Percentiles rank a stretch among this genome's conserved stretches.
Conservation (phyloP, 768 basidiomycete species). For the Austroboletus eburneus region DNA sequence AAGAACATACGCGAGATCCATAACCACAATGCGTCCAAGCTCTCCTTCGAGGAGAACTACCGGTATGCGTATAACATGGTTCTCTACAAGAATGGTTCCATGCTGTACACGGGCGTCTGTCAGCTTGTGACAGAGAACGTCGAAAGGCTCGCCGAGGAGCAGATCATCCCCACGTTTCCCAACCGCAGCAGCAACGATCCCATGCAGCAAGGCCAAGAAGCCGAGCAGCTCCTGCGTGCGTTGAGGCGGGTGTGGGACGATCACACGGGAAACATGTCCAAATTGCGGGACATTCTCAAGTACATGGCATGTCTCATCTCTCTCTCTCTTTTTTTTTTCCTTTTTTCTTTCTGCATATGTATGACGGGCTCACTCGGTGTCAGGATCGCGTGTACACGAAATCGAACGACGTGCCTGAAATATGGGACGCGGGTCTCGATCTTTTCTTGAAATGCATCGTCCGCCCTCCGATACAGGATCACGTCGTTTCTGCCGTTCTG, state of each 20-base stretch:
- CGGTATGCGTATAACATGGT: constrained; percentile 95
- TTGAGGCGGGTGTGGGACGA: constrained; percentile 89
- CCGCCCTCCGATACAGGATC: constrained; percentile 73
- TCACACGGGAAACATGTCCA: constrained; percentile 83
- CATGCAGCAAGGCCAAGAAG: constrained; percentile 75
- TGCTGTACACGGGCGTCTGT: constrained; percentile 82
- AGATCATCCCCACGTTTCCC: constrained; percentile 83
- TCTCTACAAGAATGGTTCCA: constrained; percentile 76
- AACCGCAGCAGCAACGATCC: constrained; percentile 62
- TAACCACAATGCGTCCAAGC: constrained; percentile 83
- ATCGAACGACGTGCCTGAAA: constrained; percentile 69
- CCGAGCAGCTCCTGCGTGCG: constrained; percentile 80
- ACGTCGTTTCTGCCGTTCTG: constrained; percentile 78
- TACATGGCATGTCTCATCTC: constrained; percentile 74
- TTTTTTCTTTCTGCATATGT: too few relatives aligned
- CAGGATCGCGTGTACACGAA: constrained; percentile 91
- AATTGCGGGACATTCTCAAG: constrained; percentile 84
- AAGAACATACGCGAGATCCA: constrained; percentile 92
- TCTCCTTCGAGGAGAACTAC: constrained; percentile 92
- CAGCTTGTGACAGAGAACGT: constrained; percentile 80
- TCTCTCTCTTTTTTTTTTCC: too few relatives aligned
- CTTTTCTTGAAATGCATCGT: constrained; percentile 85
- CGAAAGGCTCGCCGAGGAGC: constrained; percentile 66
- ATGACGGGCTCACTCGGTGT: constrained; percentile 11
- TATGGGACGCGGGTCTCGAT: constrained; percentile 74